These are phyloP conservation scores for Ophiocordyceps camponoti-rufipedis DNA, from an alignment of 2,329 filamentous ascomycete genomes.

Conservation along the genomic window DNA sequence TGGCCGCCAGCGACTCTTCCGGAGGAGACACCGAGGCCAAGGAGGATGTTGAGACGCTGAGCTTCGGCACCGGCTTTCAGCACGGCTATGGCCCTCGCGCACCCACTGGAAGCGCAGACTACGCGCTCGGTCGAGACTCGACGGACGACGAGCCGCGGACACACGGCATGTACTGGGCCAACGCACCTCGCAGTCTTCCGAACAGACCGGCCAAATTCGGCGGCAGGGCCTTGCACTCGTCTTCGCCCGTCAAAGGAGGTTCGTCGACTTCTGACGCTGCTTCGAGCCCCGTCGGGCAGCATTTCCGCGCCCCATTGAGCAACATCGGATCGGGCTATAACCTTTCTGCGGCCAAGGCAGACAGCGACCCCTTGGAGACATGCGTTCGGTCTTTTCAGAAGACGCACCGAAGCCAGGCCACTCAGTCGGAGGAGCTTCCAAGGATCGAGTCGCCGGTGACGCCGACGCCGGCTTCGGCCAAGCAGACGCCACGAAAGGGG, in stretches of 20 bases:
- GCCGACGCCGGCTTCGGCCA: slow-evolving; percentile 5
- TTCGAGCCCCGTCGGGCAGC: background rate
- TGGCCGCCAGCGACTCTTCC: slow-evolving; percentile 1
- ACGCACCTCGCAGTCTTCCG: slow-evolving; percentile 29
- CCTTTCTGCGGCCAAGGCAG: slow-evolving; percentile 1
- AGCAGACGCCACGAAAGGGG: slow-evolving; percentile 9
- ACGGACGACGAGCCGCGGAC: slow-evolving; percentile 40
- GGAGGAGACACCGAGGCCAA: slow-evolving; percentile 3
- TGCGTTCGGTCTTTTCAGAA: slow-evolving; percentile 5
- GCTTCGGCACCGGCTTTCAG: slow-evolving; percentile 35
- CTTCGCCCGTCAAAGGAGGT: slow-evolving; percentile 22
- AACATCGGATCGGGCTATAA: slow-evolving; percentile 1
- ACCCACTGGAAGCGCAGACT: slow-evolving; percentile 24
- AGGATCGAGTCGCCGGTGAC: slow-evolving; percentile 7
- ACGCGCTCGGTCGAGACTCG: slow-evolving; percentile 35
- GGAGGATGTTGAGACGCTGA: slow-evolving; percentile 19
- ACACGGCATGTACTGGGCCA: slow-evolving; percentile 42
- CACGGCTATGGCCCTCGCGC: slow-evolving; percentile 21
- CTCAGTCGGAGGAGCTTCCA: slow-evolving; percentile 15
- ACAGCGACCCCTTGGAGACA: slow-evolving; percentile 7
- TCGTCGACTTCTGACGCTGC: background rate
- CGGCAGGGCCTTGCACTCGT: slow-evolving; percentile 44
- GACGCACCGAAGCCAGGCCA: slow-evolving; percentile 9
- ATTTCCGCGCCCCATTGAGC: slow-evolving; percentile 1
- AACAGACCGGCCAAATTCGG: slow-evolving; percentile 43